Base-by-base conservation (phyloP, 2,329 filamentous ascomycete genomes). In the Coccinonectria pachysandricola region DNA sequence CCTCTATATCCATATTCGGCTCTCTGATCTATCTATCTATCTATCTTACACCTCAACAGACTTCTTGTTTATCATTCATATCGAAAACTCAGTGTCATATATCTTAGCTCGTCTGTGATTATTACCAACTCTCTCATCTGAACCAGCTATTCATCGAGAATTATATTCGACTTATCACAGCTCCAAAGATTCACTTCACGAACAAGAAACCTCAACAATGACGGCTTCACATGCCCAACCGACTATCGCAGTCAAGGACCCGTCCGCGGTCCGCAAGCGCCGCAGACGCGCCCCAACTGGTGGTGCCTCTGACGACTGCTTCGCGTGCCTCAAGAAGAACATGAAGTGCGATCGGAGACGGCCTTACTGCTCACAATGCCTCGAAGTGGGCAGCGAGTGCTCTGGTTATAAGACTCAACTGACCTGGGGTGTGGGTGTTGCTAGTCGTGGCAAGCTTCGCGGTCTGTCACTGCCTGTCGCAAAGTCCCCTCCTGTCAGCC, bases 401-500 rank as follows among this genome's bases (percentile, higher is more conserved):
- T 86, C 84, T 15, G 88, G 88, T 33, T 96, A 96, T 66, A 92
- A 92, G 62, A 96, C 88, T 10, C 87, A 88, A 44, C 68, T 96
- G 57, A 96, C 88, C 23, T 96, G 88, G 88, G 86, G 86, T 21
- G 84, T 95, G 24, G 88, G 88, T 26, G 88, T 96, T 32, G 88
- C 88, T 30, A 95, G 87, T 58, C 78, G 88, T 48, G 88, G 88
- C 50, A 96, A 96, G 64, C 75, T 96, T 37, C 75, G 88, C 36
- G 88, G 88, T 19, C 66, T 95, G 42, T 87, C 87, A 30, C 64
- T 93, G 31, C 74, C 74, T 32, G 68, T 79, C 36, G 74, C 72
- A 30, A 75, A 75, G 50, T 58, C 69, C 7, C 65, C 69, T 12
- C 69, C 70, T 1, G 68, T 71, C 42, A 53, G 62, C 21, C 59